Evolutionary conservation across 2,329 filamentous ascomycete genomes (phyloP).

Genomic region (Aspergillus candidus): DNA sequence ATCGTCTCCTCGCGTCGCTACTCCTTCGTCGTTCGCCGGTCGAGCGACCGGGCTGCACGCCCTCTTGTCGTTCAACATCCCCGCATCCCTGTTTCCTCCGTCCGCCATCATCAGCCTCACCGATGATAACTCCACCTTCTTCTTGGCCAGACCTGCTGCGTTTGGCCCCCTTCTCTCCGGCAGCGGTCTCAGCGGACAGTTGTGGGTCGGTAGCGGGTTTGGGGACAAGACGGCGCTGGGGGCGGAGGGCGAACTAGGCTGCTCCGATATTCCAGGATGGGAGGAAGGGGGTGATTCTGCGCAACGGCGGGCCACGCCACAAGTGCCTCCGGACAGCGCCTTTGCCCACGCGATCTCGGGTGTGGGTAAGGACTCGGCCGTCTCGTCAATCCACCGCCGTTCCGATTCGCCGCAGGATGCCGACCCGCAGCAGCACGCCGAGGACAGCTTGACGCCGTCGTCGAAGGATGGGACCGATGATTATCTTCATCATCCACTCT

Average conservation of each 20-base stretch:
- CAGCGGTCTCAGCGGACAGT: conserved; percentile 74
- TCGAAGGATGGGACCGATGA: conserved; percentile 77
- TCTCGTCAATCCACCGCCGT: conserved; percentile 16
- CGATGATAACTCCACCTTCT: conserved; percentile 97
- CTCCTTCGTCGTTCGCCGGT: conserved; percentile 31
- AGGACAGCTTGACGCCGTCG: conserved; percentile 17
- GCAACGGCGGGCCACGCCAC: conserved; percentile 17
- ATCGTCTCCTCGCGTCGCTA: conserved; percentile 33
- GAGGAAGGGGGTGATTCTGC: conserved; percentile 51
- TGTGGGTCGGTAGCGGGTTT: conserved; percentile 93
- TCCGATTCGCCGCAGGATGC: conserved; percentile 20
- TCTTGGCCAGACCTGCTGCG: conserved; percentile 84
- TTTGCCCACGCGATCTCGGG: conserved; percentile 19
- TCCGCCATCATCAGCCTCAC: conserved; percentile 94
- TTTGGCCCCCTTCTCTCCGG: conserved; percentile 76
- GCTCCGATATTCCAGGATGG: conserved; percentile 91
- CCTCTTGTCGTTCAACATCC: conserved; percentile 65
- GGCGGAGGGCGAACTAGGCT: conserved; percentile 80
- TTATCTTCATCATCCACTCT: conserved; percentile 61
- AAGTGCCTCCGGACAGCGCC: conserved; percentile 16
- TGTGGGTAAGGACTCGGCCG: conserved; percentile 16
- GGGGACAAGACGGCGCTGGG: conserved; percentile 57
- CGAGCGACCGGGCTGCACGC: conserved; percentile 47
- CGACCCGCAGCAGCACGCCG: conserved; percentile 13
- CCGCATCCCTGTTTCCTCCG: conserved; percentile 86